These are phyloP conservation scores for Serendipita indica DNA, from an alignment of 768 basidiomycete species.

Conservation along the genomic window DNA sequence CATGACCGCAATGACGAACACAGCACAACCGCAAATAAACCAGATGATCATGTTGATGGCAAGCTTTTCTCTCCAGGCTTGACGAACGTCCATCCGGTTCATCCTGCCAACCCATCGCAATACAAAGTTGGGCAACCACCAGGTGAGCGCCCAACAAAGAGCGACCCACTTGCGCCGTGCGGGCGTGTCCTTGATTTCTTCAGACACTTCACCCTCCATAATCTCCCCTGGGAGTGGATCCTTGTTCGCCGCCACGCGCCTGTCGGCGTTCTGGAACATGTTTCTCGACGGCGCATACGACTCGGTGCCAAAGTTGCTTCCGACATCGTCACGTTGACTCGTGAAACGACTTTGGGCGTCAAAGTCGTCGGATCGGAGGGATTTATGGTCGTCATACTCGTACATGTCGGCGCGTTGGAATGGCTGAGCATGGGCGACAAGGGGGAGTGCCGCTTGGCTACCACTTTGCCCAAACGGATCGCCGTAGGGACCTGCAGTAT, in stretches of 20 bases:
- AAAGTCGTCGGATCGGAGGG: slow-evolving; percentile 59
- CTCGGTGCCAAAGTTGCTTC: slow-evolving; percentile 77
- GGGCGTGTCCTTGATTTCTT: slow-evolving; percentile 69
- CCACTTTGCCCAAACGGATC: slow-evolving; percentile 32
- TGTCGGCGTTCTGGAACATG: slow-evolving; percentile 83
- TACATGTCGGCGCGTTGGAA: slow-evolving; percentile 66
- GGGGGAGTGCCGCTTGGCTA: slow-evolving; percentile 60
- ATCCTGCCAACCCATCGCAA: slow-evolving; percentile 68
- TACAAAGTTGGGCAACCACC: slow-evolving; percentile 67
- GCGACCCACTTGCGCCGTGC: slow-evolving; percentile 78
- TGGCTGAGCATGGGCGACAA: slow-evolving; percentile 69
- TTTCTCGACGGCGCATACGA: slow-evolving; percentile 88
- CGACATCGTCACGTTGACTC: slow-evolving; percentile 59
- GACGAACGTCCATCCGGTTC: slow-evolving; percentile 86
- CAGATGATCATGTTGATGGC: slow-evolving; percentile 92
- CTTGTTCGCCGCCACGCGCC: slow-evolving; percentile 58
- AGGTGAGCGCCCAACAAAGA: slow-evolving; percentile 80
- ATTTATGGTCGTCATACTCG: slow-evolving; percentile 62
- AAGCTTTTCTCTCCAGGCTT: slow-evolving; percentile 96
- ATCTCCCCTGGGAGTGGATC: slow-evolving; percentile 75
- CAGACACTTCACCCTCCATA: slow-evolving; percentile 74
- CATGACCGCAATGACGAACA: slow-evolving; percentile 86
- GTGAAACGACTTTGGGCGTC: slow-evolving; percentile 68
- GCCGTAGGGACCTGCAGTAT: slow-evolving; percentile 22
- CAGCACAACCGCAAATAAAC: slow-evolving; percentile 75